Base-by-base conservation (phyloP, 768 basidiomycete genomes). In the Leucosporidium yakuticum region DNA sequence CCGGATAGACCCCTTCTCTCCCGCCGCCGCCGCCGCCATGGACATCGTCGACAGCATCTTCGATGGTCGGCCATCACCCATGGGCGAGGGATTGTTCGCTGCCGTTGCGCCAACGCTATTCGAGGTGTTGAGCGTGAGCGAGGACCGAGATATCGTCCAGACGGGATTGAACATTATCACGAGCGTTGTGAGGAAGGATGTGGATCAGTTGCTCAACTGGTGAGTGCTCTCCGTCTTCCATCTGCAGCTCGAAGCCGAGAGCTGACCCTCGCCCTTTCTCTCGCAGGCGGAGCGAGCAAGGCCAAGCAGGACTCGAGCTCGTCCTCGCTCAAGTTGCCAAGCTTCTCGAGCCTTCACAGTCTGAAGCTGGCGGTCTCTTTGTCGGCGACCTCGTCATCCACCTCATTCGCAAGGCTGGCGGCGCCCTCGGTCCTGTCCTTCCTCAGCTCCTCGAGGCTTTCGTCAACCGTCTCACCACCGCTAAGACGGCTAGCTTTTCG, bases 361-460 rank as follows among this genome's bases (percentile, higher is more conserved):
- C 92, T 69, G 96, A 99, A 78, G 88, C 93, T 0, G 92, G 89
- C 50, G 95, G 94, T 15, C 84, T 98, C 27, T 88, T 89, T 62
- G 88, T 97, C 57, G 96, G 96, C 25, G 95, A 98, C 76, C 82
- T 99, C 53, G 89, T 99, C 76, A 90, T 98, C 71, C 93, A 97
- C 74, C 81, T 98, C 31, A 82, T 99, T 59, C 84, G 95, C 31
- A 86, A 85, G 69, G 89, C 90, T 0, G 91, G 91, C 19, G 85
- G 87, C 19, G 81, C 86, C 2, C 84, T 98, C 25, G 82, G 89
- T 0, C 87, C 93, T 2, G 90, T 93, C 9, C 83, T 98, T 23
- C 91, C 92, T 3, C 87, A 91, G 70, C 83, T 99, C 21, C 80
- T 97, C 54, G 86, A 86, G 64, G 91, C 91, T 1, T 87, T 99